Conservation (phyloP, 208 protist genomes). For the Trypanosoma mega region DNA sequence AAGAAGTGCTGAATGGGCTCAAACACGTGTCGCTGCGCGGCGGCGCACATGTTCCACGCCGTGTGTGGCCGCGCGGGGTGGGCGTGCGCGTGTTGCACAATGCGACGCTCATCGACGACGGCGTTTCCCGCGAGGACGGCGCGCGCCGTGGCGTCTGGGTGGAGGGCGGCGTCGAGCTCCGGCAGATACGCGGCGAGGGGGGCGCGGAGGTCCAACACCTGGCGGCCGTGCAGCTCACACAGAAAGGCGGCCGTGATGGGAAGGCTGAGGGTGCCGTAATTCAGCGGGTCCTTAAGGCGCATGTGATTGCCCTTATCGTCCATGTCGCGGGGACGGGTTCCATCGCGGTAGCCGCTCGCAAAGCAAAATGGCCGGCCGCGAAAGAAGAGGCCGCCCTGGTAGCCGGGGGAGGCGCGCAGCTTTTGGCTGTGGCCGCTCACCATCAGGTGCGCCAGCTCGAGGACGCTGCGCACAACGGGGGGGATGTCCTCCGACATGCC, state of each 20-base stretch:
- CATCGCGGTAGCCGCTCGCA: constrained; percentile 76
- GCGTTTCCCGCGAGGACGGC: constrained; percentile 62
- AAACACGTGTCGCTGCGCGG: constrained; percentile 43
- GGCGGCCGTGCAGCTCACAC: constrained; percentile 71
- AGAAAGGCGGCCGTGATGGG: constrained; percentile 76
- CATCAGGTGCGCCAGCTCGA: constrained; percentile 75
- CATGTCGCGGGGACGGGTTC: constrained; percentile 53
- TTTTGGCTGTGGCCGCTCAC: constrained; percentile 81
- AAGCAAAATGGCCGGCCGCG: constrained; percentile 78
- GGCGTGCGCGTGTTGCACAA: constrained; percentile 49
- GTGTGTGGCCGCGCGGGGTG: constrained; percentile 17
- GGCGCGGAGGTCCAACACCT: constrained; percentile 50
- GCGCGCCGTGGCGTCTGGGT: constrained; percentile 47
- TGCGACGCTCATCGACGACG: constrained; percentile 43
- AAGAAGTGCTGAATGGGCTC: constrained; percentile 64
- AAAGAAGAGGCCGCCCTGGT: constrained; percentile 80
- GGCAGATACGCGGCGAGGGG: constrained; percentile 64
- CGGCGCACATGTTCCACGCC: constrained; percentile 38
- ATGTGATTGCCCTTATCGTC: constrained; percentile 89
- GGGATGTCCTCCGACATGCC: constrained; percentile 68
- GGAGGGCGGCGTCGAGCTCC: constrained; percentile 48
- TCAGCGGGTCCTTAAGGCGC: constrained; percentile 77
- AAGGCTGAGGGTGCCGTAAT: constrained; percentile 61
- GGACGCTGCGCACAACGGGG: constrained; percentile 76
- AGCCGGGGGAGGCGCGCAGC: constrained; percentile 67